These are phyloP conservation scores for Cercophora newfieldiana DNA, from an alignment of 495 filamentous ascomycete genomes.

Conservation along the genomic window DNA sequence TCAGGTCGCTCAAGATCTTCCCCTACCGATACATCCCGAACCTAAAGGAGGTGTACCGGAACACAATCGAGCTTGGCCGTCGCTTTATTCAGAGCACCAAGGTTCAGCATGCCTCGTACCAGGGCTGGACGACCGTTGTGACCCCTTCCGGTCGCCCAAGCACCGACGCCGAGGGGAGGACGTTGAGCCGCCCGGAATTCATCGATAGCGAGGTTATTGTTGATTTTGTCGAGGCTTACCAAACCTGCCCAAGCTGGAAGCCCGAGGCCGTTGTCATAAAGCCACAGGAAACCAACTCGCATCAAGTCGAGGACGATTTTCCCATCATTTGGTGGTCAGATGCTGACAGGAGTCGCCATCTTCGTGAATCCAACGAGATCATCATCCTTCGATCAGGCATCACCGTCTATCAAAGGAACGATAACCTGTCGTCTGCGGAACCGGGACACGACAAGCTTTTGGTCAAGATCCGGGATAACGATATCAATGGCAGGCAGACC, in stretches of 20 bases:
- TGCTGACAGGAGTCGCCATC: constrained; percentile 13
- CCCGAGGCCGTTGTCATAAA: constrained; percentile 13
- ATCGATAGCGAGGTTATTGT: constrained; percentile 53
- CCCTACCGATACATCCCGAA: constrained; percentile 55
- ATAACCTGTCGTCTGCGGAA: constrained; percentile 15
- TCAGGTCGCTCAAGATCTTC: constrained; percentile 54
- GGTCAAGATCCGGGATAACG: constrained; percentile 31
- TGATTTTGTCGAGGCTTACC: constrained; percentile 47
- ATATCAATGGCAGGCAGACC: constrained; percentile 17
- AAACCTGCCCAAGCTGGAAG: constrained; percentile 35
- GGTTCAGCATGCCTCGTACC: background rate
- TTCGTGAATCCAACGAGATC: constrained; percentile 27
- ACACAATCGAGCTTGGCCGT: background rate
- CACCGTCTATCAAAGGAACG: constrained; percentile 15
- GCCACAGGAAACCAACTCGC: constrained; percentile 13
- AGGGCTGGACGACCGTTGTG: constrained; percentile 17
- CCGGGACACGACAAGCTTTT: constrained; percentile 29
- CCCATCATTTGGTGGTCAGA: constrained; percentile 1
- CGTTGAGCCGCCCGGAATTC: constrained; percentile 36
- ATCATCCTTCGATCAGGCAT: constrained; percentile 33
- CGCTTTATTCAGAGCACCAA: background rate
- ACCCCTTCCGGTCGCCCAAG: background rate
- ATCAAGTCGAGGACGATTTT: background rate
- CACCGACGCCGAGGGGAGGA: constrained; percentile 26
- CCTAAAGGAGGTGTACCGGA: background rate